phyloP scores from a whole-genome alignment of 768 basidiomycete genomes.

The Gloeophyllum trabeum region DNA sequence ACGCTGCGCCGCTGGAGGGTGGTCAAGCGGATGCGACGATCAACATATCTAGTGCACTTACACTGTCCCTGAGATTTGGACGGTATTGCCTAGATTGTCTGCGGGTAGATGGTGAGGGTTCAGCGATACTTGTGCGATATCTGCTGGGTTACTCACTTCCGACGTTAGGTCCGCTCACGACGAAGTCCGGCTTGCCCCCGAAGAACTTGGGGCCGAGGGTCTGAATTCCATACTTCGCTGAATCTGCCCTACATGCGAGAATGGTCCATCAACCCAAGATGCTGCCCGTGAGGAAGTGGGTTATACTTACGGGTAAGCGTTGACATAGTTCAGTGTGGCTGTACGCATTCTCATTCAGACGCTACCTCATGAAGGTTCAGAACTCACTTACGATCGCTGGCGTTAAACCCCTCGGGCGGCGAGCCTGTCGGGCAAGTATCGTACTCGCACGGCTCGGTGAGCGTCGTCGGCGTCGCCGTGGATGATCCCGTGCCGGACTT shows the following conservation, averaged over 20 bases:
- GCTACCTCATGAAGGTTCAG: background rate
- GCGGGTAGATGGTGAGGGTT: background rate
- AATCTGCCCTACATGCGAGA: constrained; percentile 12
- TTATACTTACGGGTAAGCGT: constrained; percentile 19
- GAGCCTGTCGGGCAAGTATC: constrained; percentile 20
- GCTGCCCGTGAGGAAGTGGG: too few species aligned
- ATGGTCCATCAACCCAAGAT: background rate
- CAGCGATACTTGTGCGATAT: background rate
- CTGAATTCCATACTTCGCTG: constrained; percentile 28
- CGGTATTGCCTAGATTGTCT: constrained; percentile 19
- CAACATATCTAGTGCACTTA: constrained; percentile 10
- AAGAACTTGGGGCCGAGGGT: constrained; percentile 32
- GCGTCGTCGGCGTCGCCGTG: constrained; percentile 13
- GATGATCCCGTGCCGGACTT: constrained; percentile 21
- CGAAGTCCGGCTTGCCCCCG: constrained; percentile 25
- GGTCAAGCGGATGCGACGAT: background rate
- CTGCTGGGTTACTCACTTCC: constrained; percentile 21
- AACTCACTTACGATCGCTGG: constrained; percentile 13
- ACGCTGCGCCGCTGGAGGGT: constrained; percentile 13
- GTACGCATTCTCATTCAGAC: background rate
- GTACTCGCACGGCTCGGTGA: constrained; percentile 20
- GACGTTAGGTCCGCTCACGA: constrained; percentile 35
- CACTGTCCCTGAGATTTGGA: constrained; percentile 31
- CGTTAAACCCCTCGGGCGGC: constrained; percentile 17
- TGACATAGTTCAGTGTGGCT: constrained; percentile 24